A percentile compares a stretch with the other conserved stretches of the same genome.
These are phyloP conservation scores for Bipolaris oryzae DNA, from an alignment of 2,329 filamentous ascomycete species.

Conservation along the genomic window DNA sequence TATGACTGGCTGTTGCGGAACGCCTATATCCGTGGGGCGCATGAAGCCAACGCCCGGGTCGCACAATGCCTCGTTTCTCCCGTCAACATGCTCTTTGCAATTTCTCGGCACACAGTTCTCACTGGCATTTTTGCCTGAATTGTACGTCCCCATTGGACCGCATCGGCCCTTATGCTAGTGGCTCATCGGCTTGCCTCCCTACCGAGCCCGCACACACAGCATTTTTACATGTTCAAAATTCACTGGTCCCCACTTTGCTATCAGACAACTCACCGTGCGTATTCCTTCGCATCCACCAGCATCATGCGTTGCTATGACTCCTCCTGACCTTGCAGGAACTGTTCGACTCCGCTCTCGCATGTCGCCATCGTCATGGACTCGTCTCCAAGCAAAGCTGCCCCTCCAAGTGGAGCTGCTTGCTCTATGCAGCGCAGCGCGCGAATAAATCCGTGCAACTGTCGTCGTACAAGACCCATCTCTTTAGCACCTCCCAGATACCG, in stretches of 20 bases:
- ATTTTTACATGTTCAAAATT: conserved; percentile 31
- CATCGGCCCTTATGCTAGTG: conserved; percentile 27
- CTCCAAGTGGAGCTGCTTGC: conserved; percentile 2
- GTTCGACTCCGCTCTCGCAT: conserved; percentile 37
- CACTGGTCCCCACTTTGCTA: conserved; percentile 33
- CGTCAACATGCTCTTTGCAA: conserved; percentile 39
- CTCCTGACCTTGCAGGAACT: conserved; percentile 25
- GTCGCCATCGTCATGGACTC: conserved; percentile 10
- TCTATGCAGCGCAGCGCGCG: conserved; percentile 3
- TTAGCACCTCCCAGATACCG: conserved; percentile 5
- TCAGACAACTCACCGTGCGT: conserved; percentile 50
- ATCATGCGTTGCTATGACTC: conserved; percentile 37
- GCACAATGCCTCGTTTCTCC: conserved; percentile 34
- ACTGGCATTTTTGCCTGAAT: conserved; percentile 41
- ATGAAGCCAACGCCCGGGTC: conserved; percentile 36
- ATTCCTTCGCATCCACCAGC: conserved; percentile 28
- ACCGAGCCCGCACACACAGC: conserved; percentile 40
- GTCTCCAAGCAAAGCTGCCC: conserved; percentile 5
- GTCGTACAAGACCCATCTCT: conserved; percentile 6
- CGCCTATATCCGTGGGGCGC: conserved; percentile 43
- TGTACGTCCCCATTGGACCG: conserved; percentile 36
- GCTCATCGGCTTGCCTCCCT: conserved; percentile 29
- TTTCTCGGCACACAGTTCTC: conserved; percentile 45
- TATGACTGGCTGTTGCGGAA: conserved; percentile 40
- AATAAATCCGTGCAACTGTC: conserved; percentile 7